Evolutionary conservation across 2,329 filamentous ascomycete genomes (phyloP).

Genomic region (Monosporascus cannonballus): DNA sequence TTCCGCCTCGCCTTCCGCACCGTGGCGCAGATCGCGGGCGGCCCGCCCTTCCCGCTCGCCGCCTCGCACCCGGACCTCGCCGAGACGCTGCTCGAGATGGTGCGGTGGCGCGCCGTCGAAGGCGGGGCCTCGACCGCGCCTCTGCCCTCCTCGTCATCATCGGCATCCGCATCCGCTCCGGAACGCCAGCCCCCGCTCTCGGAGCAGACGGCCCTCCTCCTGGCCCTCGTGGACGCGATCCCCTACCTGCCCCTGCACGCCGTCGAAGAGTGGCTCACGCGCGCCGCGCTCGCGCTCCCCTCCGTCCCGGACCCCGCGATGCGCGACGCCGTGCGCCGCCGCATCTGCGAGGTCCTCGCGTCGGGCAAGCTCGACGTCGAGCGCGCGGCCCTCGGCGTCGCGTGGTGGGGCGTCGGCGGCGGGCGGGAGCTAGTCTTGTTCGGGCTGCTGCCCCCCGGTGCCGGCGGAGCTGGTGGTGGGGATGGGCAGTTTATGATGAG

Average conservation of each 20-base stretch:
- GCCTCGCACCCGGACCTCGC: slow-evolving; percentile 70
- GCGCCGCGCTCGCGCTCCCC: slow-evolving; percentile 63
- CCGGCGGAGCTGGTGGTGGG: slow-evolving; percentile 9
- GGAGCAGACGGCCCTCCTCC: slow-evolving; percentile 69
- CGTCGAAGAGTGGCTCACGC: slow-evolving; percentile 74
- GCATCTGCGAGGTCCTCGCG: slow-evolving; percentile 75
- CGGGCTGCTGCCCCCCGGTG: slow-evolving; percentile 11
- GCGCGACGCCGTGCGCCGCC: slow-evolving; percentile 57
- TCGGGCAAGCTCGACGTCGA: slow-evolving; percentile 87
- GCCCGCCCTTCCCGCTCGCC: slow-evolving; percentile 71
- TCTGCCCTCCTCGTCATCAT: slow-evolving; percentile 30
- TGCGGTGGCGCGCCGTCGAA: slow-evolving; percentile 56
- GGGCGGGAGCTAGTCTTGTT: slow-evolving; percentile 45
- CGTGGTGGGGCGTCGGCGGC: slow-evolving; percentile 71
- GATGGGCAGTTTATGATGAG: slow-evolving; percentile 43
- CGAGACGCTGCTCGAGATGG: slow-evolving; percentile 73
- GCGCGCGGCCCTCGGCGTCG: slow-evolving; percentile 68
- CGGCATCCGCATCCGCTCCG: slow-evolving; percentile 24
- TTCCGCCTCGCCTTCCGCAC: slow-evolving; percentile 87
- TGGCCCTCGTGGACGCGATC: slow-evolving; percentile 74
- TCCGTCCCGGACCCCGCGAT: slow-evolving; percentile 55
- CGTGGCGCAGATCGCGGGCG: slow-evolving; percentile 66
- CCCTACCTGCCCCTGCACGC: slow-evolving; percentile 64
- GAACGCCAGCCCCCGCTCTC: slow-evolving; percentile 44
- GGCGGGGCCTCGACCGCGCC: slow-evolving; percentile 41